Conservation (phyloP, 2,329 filamentous ascomycete species). For the Hymenoscyphus infarciens region DNA sequence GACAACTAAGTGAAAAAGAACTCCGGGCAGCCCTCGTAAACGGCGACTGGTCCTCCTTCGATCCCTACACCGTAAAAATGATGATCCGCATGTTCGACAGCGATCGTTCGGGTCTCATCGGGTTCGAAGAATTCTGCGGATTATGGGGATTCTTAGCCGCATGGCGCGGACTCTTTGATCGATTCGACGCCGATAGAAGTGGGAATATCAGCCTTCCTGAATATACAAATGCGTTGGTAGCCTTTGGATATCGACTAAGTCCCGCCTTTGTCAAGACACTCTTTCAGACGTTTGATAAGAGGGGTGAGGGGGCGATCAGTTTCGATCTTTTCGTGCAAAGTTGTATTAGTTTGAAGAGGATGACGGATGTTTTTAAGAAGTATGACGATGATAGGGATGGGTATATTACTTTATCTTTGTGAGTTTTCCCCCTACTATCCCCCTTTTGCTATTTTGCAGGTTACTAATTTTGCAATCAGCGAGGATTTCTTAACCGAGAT, state of each 20-base stretch:
- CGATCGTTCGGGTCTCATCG: slow-evolving; percentile 82
- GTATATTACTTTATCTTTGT: slow-evolving; percentile 77
- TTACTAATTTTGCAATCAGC: slow-evolving; percentile 19
- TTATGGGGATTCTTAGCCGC: slow-evolving; percentile 94
- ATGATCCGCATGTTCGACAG: slow-evolving; percentile 99
- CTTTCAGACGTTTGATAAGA: slow-evolving; percentile 86
- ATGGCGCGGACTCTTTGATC: slow-evolving; percentile 92
- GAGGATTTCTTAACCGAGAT: slow-evolving; percentile 36
- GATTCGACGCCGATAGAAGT: slow-evolving; percentile 82
- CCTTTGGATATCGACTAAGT: slow-evolving; percentile 90
- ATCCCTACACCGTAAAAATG: slow-evolving; percentile 91
- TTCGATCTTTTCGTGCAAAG: slow-evolving; percentile 98
- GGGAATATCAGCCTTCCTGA: slow-evolving; percentile 84
- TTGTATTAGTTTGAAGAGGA: slow-evolving; percentile 92
- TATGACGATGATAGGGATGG: slow-evolving; percentile 97
- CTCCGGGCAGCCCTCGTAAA: slow-evolving; percentile 90
- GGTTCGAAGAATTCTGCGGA: slow-evolving; percentile 93
- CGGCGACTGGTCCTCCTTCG: slow-evolving; percentile 92
- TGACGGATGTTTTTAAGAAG: slow-evolving; percentile 99
- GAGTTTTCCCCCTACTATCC: slow-evolving; percentile 14
- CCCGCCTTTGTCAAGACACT: slow-evolving; percentile 78
- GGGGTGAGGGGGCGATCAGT: slow-evolving; percentile 66
- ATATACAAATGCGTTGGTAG: slow-evolving; percentile 84
- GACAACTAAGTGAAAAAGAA: slow-evolving; percentile 80
- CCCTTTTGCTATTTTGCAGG: slow-evolving; percentile 4